Evolutionary conservation across 495 filamentous ascomycete genomes (phyloP).

Genomic region (Filosporella fistucella): DNA sequence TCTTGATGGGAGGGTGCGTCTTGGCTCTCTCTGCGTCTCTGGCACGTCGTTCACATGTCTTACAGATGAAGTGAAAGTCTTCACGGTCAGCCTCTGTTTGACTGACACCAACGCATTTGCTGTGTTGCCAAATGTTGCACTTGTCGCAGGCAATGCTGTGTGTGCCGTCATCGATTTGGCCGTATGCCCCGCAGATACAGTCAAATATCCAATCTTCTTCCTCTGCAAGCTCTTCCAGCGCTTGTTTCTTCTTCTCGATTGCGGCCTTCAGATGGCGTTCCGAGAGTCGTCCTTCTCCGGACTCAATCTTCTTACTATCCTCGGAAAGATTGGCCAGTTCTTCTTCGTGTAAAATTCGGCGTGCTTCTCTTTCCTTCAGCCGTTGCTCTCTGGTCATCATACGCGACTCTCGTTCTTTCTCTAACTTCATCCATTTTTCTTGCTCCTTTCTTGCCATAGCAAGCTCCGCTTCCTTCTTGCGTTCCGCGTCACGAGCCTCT

Average conservation of each 20-base stretch:
- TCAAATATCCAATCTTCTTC: conserved; percentile 93
- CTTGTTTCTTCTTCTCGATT: conserved; percentile 70
- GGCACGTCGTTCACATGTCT: conserved; percentile 64
- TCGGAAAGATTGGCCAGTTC: conserved; percentile 75
- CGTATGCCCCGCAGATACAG: conserved; percentile 85
- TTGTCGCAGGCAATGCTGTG: conserved; percentile 93
- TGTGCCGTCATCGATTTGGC: conserved; percentile 87
- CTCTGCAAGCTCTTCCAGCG: conserved; percentile 61
- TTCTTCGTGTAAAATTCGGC: conserved; percentile 76
- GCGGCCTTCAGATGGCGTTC: conserved; percentile 75
- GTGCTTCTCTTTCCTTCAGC: conserved; percentile 74
- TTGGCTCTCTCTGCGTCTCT: conserved; percentile 50
- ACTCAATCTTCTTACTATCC: conserved; percentile 63
- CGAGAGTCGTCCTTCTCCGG: conserved; percentile 62
- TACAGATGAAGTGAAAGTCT: conserved; percentile 87
- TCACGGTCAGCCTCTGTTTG: conserved; percentile 75
- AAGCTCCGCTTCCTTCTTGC: conserved; percentile 62
- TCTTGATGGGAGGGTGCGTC: conserved; percentile 54
- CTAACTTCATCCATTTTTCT: conserved; percentile 59
- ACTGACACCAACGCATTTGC: conserved; percentile 77
- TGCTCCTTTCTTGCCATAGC: conserved; percentile 63
- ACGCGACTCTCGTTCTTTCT: conserved; percentile 71
- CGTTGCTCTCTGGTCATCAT: conserved; percentile 83
- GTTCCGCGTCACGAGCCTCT: conserved; percentile 65
- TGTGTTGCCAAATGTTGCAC: conserved; percentile 96